Conservation (phyloP, 2,329 filamentous ascomycete genomes). For the Alternaria arborescens region DNA sequence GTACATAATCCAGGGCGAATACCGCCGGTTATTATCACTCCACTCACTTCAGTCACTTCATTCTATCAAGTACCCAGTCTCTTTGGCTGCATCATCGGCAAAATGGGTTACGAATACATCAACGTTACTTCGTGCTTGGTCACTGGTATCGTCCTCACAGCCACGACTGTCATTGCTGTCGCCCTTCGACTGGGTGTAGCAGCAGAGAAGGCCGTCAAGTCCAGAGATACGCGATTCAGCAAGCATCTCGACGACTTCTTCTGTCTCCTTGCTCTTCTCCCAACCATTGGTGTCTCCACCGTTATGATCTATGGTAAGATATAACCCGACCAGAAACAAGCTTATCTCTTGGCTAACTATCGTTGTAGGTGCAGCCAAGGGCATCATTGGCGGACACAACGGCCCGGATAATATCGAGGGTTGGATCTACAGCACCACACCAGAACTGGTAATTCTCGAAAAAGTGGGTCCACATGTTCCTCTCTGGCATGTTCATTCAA, state of each 20-base stretch:
- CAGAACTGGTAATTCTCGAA: constrained; percentile 9
- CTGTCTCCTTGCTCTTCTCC: constrained; percentile 12
- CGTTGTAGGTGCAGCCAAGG: constrained; percentile 5
- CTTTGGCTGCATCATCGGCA: not conserved
- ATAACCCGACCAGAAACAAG: not conserved
- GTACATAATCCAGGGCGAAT: constrained; percentile 1
- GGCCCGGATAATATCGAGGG: constrained; percentile 6
- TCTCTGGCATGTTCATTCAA: not conserved
- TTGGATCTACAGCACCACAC: constrained; percentile 13
- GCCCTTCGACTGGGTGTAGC: not conserved
- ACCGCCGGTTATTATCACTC: not conserved
- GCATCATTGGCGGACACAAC: constrained; percentile 14
- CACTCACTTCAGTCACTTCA: not conserved
- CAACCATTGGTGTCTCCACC: constrained; percentile 10
- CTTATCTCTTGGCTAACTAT: not conserved
- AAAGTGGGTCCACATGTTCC: not conserved
- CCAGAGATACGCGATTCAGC: not conserved
- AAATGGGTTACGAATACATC: constrained; percentile 16
- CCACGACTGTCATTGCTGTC: constrained; percentile 2
- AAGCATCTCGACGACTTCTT: constrained; percentile 13
- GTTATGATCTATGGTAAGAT: constrained; percentile 15
- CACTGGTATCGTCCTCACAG: constrained; percentile 1
- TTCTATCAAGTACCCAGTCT: not conserved
- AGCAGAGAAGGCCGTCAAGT: not conserved
- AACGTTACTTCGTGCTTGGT: constrained; percentile 10